These are phyloP conservation scores for Adiantum capillusveneris DNA, from an alignment of 75 land plant genomes.

Conservation along the genomic window DNA sequence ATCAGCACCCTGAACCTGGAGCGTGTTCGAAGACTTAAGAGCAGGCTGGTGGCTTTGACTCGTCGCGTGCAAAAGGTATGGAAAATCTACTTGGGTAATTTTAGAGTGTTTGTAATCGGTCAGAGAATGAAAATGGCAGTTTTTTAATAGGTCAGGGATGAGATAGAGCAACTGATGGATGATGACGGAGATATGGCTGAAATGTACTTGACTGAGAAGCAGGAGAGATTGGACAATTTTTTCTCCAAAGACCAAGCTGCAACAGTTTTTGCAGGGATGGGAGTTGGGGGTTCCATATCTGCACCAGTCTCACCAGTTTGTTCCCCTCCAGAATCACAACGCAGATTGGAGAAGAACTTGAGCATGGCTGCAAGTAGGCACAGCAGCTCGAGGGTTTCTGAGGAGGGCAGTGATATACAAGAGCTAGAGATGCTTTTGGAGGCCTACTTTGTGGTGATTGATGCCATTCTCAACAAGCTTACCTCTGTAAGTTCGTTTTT, in stretches of 20 bases:
- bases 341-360: conserved; percentile 44
- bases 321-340: conserved; percentile 55
- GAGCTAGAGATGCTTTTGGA: conserved; percentile 85
- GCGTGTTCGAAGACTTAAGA: conserved; percentile 80
- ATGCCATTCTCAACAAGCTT: conserved; percentile 88
- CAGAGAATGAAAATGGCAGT: too few species aligned
- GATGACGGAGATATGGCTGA: conserved; percentile 48
- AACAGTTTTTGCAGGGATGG: conserved; percentile 35
- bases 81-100: background rate
- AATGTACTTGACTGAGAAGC: conserved; percentile 39
- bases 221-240: conserved; percentile 44
- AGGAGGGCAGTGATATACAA: conserved; percentile 53
- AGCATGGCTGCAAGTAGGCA: conserved; percentile 73
- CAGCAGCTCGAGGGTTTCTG: conserved; percentile 51
- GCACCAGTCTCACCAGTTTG: conserved; percentile 95
- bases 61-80: conserved; percentile 81
- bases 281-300: conserved; percentile 56
- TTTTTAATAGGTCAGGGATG: conserved; percentile 28
- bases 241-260: conserved; percentile 46
- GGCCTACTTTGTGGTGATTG: conserved; percentile 95
- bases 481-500: conserved; percentile 50
- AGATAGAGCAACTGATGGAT: conserved; percentile 41
- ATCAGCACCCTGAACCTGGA: conserved; percentile 86
- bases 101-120: too few species aligned
- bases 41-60: conserved; percentile 87